These are phyloP conservation scores for Rhynchosporium graminicola DNA, from an alignment of 2,329 filamentous ascomycete species.

Conservation along the genomic window DNA sequence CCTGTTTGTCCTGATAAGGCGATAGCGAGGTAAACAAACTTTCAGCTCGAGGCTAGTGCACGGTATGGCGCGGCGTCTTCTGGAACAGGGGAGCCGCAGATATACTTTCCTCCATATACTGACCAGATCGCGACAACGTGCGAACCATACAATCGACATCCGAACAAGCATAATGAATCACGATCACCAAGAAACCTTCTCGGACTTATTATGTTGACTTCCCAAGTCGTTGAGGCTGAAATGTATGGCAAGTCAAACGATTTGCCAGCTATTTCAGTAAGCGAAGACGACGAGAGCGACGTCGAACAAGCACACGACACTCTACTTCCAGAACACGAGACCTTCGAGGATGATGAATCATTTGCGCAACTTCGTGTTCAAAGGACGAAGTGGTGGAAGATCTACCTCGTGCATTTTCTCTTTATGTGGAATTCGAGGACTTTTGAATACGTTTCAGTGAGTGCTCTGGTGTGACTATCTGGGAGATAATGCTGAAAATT, in stretches of 20 bases:
- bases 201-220: too few species aligned
- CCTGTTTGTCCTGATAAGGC: too few species aligned
- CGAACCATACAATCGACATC: too few species aligned
- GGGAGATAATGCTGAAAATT: background rate
- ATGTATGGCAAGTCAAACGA: background rate
- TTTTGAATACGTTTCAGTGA: conserved; percentile 56
- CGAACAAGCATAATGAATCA: too few species aligned
- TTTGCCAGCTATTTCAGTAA: background rate
- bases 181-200: too few species aligned
- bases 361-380: background rate
- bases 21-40: conserved; percentile 6
- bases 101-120: background rate
- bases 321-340: background rate
- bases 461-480: background rate
- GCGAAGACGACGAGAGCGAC: background rate
- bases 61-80: background rate
- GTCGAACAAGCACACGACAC: conserved; percentile 1
- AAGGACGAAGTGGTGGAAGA: conserved; percentile 34
- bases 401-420: conserved; percentile 54
- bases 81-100: background rate
- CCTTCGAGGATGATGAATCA: background rate
- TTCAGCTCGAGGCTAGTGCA: background rate
- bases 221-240: background rate
- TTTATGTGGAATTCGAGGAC: conserved; percentile 57
- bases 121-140: background rate